Evolutionary conservation across 345 rosid species (phyloP).

Genomic region (Populus simonii): DNA sequence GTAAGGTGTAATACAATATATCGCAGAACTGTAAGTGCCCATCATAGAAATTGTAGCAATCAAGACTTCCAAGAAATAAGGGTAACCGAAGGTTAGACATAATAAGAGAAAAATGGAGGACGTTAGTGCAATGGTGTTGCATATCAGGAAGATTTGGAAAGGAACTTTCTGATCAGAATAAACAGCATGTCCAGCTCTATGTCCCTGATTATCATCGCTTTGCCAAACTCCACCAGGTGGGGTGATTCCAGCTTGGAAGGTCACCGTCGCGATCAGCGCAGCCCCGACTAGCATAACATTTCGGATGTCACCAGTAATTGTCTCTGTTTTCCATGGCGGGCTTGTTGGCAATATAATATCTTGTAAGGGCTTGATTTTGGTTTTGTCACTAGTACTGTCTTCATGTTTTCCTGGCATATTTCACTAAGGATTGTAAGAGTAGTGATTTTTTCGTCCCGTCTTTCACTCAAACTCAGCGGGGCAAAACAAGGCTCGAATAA

Average conservation of each 20-base stretch:
- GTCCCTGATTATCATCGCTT: conserved; percentile 12
- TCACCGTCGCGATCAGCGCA: conserved; percentile 31
- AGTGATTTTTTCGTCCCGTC: no score
- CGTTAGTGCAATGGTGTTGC: conserved; percentile 7
- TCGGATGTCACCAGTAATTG: conserved; percentile 6
- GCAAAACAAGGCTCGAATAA: no score
- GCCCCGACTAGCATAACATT: conserved; percentile 28
- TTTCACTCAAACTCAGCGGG: no score
- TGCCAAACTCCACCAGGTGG: conserved; percentile 44
- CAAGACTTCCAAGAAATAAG: conserved; percentile 12
- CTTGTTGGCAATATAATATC: no score
- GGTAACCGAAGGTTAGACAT: conserved; percentile 12
- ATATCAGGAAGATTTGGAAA: conserved; percentile 27
- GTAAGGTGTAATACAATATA: conserved; percentile 15
- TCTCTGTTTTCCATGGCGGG: not conserved
- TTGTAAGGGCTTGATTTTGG: no score
- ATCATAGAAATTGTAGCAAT: conserved; percentile 15
- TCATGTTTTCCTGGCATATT: no score
- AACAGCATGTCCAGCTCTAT: conserved; percentile 20
- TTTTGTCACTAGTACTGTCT: no score
- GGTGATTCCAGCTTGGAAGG: conserved; percentile 39
- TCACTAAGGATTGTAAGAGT: no score
- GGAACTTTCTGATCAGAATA: conserved; percentile 1
- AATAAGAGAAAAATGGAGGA: conserved; percentile 8
- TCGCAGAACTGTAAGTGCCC: conserved; percentile 17